Conservation (phyloP, 2,329 filamentous ascomycete genomes). For the Conoideocrella luteorostrata region DNA sequence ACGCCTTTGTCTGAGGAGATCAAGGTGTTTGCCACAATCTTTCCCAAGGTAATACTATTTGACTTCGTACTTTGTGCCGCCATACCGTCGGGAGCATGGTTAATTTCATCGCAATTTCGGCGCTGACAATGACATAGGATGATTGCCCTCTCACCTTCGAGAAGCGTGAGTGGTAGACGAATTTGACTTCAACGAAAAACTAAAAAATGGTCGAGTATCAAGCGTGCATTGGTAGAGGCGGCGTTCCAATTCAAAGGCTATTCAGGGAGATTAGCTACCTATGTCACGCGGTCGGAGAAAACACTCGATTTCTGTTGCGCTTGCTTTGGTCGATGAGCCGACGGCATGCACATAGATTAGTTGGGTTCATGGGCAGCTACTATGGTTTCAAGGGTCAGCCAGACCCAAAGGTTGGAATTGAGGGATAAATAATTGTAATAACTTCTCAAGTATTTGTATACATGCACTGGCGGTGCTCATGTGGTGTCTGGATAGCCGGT, state of each 20-base stretch:
- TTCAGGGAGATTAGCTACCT: no score
- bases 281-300: no score
- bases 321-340: slow-evolving; percentile 5
- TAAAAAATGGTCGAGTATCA: no score
- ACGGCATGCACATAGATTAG: slow-evolving; percentile 6
- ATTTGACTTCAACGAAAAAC: background rate
- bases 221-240: no score
- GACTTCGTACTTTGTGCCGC: background rate
- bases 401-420: background rate
- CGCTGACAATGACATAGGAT: slow-evolving; percentile 50
- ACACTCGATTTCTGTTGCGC: no score
- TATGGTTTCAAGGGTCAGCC: slow-evolving; percentile 1
- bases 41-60: slow-evolving; percentile 69
- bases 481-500: no score
- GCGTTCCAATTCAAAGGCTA: no score
- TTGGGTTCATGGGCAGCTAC: slow-evolving; percentile 3
- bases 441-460: slow-evolving; percentile 6
- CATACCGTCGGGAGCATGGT: no score
- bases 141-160: slow-evolving; percentile 75
- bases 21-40: slow-evolving; percentile 97
- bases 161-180: slow-evolving; percentile 39
- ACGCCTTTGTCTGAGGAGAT: slow-evolving; percentile 87
- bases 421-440: slow-evolving; percentile 10
- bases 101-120: no score
- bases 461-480: background rate